Base-by-base conservation (phyloP, 495 filamentous ascomycete genomes). In the Penicillium canescens region DNA sequence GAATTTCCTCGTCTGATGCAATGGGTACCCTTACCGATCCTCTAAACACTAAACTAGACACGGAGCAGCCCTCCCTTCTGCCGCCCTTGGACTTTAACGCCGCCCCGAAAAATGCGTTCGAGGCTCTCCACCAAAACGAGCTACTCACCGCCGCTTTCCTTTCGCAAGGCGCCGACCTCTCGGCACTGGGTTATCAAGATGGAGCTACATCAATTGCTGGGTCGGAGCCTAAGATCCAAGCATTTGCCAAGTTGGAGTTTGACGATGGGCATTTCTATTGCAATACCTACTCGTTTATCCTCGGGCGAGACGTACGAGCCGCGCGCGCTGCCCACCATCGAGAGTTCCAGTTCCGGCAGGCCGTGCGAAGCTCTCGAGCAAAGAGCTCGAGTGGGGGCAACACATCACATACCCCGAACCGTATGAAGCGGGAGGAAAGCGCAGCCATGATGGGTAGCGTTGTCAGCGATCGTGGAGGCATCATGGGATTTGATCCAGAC, bases 241-340 rank as follows among this genome's bases (percentile, higher is more conserved):
- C 83, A 24, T 89, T 82, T 69, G 87, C 86, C 31, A 89, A 86
- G 66, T 75, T 90, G 24, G 79, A 83, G 57, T 89, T 90, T 64
- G 75, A 80, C 34, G 87, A 90, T 69, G 86, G 86, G 12, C 78
- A 85, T 61, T 90, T 86, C 63, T 89, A 87, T 63, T 83, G 87
- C 75, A 88, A 82, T 46, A 88, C 86, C 9, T 83, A 84, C 57
- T 78, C 77, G 1, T 78, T 89, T 23, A 79, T 82, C 16, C 72
- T 90, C 20, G 87, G 87, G 42, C 83, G 87, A 56, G 84, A 89
- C 70, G 70, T 84, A 38, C 72, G 73, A 43, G 81, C 82, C 13
- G 74, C 78, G 4, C 73, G 78, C 39, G 74, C 76, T 24, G 81
- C 81, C 21, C 67, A 73, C 48, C 74, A 79, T 40, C 74, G 74